These are phyloP conservation scores for Thielaviopsis euricoi DNA, from an alignment of 2,329 filamentous ascomycete species.

Conservation along the genomic window DNA sequence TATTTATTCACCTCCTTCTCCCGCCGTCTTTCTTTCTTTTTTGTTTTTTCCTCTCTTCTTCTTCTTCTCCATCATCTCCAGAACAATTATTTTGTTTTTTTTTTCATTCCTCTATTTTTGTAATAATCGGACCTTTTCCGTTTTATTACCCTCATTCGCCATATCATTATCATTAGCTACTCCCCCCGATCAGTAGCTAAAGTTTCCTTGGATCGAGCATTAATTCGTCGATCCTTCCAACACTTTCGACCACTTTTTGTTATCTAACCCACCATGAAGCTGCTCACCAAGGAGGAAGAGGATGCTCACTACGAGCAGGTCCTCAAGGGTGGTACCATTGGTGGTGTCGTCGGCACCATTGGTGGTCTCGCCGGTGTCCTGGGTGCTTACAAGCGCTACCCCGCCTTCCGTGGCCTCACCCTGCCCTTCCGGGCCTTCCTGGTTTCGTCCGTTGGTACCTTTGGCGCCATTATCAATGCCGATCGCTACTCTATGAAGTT, in stretches of 20 bases:
- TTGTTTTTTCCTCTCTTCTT: background rate
- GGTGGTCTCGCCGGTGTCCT: constrained; percentile 52
- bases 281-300: constrained; percentile 90
- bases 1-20: background rate
- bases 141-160: background rate
- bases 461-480: constrained; percentile 73
- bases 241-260: background rate
- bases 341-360: constrained; percentile 51
- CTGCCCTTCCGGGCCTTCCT: constrained; percentile 86
- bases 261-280: constrained; percentile 55
- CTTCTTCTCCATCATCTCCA: background rate
- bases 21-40: background rate
- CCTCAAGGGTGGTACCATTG: constrained; percentile 61
- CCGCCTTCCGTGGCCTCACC: constrained; percentile 65
- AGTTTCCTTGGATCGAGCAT: background rate
- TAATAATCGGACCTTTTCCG: background rate
- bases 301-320: constrained; percentile 67
- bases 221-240: background rate
- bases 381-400: constrained; percentile 53
- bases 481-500: constrained; percentile 51
- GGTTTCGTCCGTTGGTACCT: constrained; percentile 65
- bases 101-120: background rate
- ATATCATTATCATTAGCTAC: background rate
- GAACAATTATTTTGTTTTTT: background rate
- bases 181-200: background rate